Percentiles rank a stretch among this genome's conserved stretches.
These are phyloP conservation scores for Phytophthora pistaciae DNA, from an alignment of 352 stramenopile genomes.

Conservation along the genomic window DNA sequence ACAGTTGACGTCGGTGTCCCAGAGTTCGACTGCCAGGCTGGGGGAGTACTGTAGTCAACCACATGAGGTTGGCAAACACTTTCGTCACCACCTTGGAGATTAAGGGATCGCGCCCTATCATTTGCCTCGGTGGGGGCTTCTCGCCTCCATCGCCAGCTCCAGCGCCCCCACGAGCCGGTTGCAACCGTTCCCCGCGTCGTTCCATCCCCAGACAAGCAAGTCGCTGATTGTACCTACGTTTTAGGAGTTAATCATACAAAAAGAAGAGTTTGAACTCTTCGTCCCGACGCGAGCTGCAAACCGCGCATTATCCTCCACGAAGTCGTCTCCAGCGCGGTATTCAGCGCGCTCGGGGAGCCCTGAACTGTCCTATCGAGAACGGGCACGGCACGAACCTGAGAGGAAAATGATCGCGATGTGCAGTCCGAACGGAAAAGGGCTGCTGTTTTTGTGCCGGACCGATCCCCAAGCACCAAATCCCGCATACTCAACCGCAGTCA, in stretches of 20 bases:
- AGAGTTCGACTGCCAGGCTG: background rate
- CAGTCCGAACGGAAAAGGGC: background rate
- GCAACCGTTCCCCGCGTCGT: background rate
- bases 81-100: background rate
- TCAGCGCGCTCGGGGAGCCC: background rate
- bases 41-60: background rate
- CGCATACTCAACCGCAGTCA: background rate
- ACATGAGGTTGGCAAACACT: background rate
- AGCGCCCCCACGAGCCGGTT: constrained; percentile 1
- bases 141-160: background rate
- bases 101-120: background rate
- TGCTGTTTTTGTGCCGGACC: background rate
- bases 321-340: background rate
- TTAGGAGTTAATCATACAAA: background rate
- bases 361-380: constrained; percentile 2
- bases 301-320: background rate
- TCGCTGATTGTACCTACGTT: background rate
- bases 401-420: constrained; percentile 33
- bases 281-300: background rate
- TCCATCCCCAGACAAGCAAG: background rate
- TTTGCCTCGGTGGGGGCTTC: background rate
- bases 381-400: background rate
- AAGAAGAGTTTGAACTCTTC: background rate
- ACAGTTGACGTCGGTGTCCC: background rate
- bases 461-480: background rate